Conservation (phyloP, 164 flowering plant genomes). For the Liriodendron chinense region DNA sequence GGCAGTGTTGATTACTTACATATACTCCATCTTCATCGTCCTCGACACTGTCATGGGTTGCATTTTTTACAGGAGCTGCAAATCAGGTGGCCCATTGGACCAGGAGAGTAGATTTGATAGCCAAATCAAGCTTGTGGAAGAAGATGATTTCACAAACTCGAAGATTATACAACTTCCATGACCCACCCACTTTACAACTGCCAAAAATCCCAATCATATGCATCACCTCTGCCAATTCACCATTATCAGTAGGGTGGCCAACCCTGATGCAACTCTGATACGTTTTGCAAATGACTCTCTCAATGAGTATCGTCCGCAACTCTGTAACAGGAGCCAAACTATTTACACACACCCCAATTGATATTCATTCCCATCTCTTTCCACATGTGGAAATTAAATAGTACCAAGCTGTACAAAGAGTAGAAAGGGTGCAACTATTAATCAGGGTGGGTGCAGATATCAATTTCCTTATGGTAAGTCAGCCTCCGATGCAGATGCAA, state of each 20-base stretch:
- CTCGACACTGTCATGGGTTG: conserved; percentile 47
- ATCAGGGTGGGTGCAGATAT: no score
- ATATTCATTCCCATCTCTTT: no score
- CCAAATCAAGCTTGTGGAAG: conserved; percentile 6
- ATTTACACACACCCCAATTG: background rate
- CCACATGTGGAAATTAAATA: no score
- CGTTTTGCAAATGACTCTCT: background rate
- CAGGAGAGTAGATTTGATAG: conserved; percentile 7
- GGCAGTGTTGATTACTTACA: conserved; percentile 46
- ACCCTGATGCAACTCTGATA: background rate
- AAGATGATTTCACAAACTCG: background rate
- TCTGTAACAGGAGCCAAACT: background rate
- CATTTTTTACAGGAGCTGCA: conserved; percentile 38
- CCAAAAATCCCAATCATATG: background rate
- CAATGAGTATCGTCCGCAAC: background rate
- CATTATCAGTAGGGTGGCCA: background rate
- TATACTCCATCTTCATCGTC: conserved; percentile 47
- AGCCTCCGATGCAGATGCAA: no score
- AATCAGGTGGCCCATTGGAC: conserved; percentile 9
- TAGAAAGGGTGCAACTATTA: no score
- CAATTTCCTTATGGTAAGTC: no score
- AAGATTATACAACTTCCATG: conserved; percentile 5
- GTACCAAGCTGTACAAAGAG: no score
- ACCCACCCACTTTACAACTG: background rate
- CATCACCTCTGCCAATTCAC: background rate